These are phyloP conservation scores for Sporobolomyces phaffii DNA, from an alignment of 768 basidiomycete genomes.

Conservation along the genomic window DNA sequence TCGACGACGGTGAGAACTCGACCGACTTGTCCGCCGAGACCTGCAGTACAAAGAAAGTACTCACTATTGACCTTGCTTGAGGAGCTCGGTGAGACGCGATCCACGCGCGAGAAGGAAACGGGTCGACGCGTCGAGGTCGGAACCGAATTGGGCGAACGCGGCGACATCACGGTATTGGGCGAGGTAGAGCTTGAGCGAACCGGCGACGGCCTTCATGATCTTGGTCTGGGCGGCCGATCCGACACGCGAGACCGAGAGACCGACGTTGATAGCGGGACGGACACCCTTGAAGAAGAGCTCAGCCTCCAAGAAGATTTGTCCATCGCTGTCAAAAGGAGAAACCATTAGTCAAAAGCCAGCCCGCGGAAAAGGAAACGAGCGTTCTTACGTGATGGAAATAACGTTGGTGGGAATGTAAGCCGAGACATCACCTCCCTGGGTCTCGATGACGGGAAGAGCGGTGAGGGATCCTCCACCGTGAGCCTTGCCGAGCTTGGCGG, in stretches of 20 bases:
- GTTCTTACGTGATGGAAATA: constrained; percentile 77
- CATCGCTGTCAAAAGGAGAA: constrained; percentile 53
- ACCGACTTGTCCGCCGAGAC: background rate
- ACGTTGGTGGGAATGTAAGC: constrained; percentile 90
- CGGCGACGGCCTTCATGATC: constrained; percentile 99
- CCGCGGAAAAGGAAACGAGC: background rate
- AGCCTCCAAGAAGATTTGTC: constrained; percentile 94
- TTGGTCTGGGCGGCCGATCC: constrained; percentile 99
- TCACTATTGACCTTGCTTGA: constrained; percentile 90
- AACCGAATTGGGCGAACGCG: constrained; percentile 98
- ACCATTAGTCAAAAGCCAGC: background rate
- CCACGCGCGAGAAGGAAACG: constrained; percentile 96
- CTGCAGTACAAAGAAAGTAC: background rate
- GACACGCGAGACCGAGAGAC: constrained; percentile 99
- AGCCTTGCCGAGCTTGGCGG: constrained; percentile 99
- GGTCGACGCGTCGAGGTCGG: constrained; percentile 98
- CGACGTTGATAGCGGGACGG: constrained; percentile 99
- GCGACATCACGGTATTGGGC: constrained; percentile 99
- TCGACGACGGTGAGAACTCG: too few species aligned
- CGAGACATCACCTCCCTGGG: constrained; percentile 99
- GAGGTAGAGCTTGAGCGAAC: constrained; percentile 98
- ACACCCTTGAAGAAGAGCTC: constrained; percentile 99
- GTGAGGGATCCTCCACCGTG: constrained; percentile 98
- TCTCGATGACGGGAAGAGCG: constrained; percentile 98
- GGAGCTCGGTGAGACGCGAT: constrained; percentile 86